Evolutionary conservation across 2,329 filamentous ascomycete species (phyloP), one percentile per base, ranked within the genome.

Genomic region (Sclerotinia sclerotiorum): DNA sequence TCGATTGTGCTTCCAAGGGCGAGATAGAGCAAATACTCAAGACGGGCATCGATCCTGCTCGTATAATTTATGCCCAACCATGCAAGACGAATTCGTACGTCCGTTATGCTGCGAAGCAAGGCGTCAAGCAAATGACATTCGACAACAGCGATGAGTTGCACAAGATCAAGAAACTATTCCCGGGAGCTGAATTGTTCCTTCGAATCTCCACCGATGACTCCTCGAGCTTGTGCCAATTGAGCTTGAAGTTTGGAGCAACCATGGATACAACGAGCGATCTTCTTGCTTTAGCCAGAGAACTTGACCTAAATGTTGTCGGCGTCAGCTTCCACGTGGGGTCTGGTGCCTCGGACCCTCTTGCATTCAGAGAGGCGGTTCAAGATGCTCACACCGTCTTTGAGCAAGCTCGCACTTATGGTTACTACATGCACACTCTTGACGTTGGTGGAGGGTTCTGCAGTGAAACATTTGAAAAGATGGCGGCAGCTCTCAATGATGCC

Each of bases 81-180:
- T 98, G 95, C 91, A 99, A 99, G 88, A 99, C 95, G 77, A 97
- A 95, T 83, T 97, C 94, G 60, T 98, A 97, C 80, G 86, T 99
- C 71, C 93, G 94, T 78, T 97, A 94, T 77, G 95, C 96, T 72
- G 88, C 91, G 77, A 86, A 88, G 78, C 84, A 89, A 73, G 91
- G 90, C 74, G 95, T 99, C 79, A 94, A 91, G 83, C 92, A 97
- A 84, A 98, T 99, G 94, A 99, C 95, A 2, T 98, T 99, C 78
- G 95, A 99, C 86, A 99, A 99, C 76, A 88, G 91, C 79, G 95
- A 99, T 79, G 95, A 99, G 85, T 87, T 99, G 65, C 93, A 94
- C 87, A 99, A 99, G 86, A 94, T 97, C 80, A 95, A 96, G 81
- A 91, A 93, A 80, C 87, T 95, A 75, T 97, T 87, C 78, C 94